A percentile compares a stretch with the other conserved stretches of the same genome.
These are phyloP conservation scores for Verticillium isaacii DNA, from an alignment of 2,329 filamentous ascomycete genomes.

Conservation along the genomic window DNA sequence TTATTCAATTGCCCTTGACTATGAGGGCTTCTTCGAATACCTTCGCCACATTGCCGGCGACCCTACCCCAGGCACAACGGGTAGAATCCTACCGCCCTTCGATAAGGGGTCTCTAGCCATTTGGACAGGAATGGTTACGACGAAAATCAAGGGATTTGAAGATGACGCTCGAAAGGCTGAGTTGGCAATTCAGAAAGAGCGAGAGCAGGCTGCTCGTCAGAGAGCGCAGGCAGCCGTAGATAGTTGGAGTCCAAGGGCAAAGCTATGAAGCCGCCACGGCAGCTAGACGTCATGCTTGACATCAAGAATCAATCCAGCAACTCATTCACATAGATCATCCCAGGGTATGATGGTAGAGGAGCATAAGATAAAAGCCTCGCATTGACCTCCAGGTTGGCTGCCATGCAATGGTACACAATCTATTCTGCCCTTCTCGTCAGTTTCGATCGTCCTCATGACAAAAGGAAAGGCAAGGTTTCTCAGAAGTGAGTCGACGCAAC, in stretches of 20 bases:
- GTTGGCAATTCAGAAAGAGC: conserved; percentile 9
- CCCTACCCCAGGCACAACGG: conserved; percentile 28
- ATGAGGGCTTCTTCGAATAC: conserved; percentile 32
- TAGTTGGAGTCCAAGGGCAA: neutral
- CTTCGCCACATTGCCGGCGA: conserved; percentile 35
- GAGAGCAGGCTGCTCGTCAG: neutral
- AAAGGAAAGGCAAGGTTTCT: too few species aligned
- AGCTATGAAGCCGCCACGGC: neutral
- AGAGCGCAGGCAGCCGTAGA: neutral
- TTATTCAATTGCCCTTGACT: conserved; percentile 27
- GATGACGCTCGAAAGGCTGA: conserved; percentile 21
- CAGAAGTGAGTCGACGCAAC: too few species aligned
- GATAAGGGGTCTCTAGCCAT: conserved; percentile 30
- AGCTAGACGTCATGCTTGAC: too few species aligned
- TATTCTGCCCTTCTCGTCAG: too few species aligned
- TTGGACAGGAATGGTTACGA: conserved; percentile 22
- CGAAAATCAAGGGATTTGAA: conserved; percentile 23
- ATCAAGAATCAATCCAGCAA: too few species aligned
- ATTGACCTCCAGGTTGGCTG: too few species aligned
- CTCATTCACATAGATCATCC: too few species aligned
- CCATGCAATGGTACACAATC: too few species aligned
- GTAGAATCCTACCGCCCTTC: conserved; percentile 34
- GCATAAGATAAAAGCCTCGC: too few species aligned
- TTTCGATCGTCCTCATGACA: too few species aligned
- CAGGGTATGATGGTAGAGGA: too few species aligned